Conservation (phyloP, 73 alveolate genomes). For the Stentor coeruleus region DNA sequence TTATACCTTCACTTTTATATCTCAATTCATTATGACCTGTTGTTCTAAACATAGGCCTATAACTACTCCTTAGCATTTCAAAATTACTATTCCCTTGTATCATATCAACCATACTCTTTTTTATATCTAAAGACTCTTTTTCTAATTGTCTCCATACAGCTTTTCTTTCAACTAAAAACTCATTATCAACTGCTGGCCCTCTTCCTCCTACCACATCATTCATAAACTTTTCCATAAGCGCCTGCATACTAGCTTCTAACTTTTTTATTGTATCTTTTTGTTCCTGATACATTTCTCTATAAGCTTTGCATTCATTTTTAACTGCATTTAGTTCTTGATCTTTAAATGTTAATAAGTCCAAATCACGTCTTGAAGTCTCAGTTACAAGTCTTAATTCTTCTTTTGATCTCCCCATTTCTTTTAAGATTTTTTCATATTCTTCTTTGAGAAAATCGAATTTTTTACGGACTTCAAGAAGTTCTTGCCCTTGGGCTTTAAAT, state of each 20-base stretch:
- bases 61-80: too few relatives aligned
- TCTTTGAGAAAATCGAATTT: slow-evolving; percentile 23
- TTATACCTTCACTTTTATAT: too few relatives aligned
- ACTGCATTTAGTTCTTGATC: slow-evolving; percentile 4
- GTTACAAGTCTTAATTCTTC: slow-evolving; percentile 35
- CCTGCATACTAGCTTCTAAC: background rate
- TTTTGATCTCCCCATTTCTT: slow-evolving; percentile 37
- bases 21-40: too few relatives aligned
- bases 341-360: slow-evolving; percentile 5
- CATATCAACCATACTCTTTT: background rate
- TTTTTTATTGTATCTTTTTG: background rate
- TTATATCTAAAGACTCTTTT: background rate
- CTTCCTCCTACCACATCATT: background rate
- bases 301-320: background rate
- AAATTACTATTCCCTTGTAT: too few relatives aligned
- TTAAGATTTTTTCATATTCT: slow-evolving; percentile 31
- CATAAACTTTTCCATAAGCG: background rate
- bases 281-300: background rate
- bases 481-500: slow-evolving; percentile 33
- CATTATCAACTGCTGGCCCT: background rate
- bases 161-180: background rate
- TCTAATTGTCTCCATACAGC: background rate
- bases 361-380: slow-evolving; percentile 45
- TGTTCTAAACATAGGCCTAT: too few relatives aligned
- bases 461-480: slow-evolving; percentile 24